These are phyloP conservation scores for Aspergillus affinis DNA, from an alignment of 495 filamentous ascomycete genomes.

Conservation along the genomic window DNA sequence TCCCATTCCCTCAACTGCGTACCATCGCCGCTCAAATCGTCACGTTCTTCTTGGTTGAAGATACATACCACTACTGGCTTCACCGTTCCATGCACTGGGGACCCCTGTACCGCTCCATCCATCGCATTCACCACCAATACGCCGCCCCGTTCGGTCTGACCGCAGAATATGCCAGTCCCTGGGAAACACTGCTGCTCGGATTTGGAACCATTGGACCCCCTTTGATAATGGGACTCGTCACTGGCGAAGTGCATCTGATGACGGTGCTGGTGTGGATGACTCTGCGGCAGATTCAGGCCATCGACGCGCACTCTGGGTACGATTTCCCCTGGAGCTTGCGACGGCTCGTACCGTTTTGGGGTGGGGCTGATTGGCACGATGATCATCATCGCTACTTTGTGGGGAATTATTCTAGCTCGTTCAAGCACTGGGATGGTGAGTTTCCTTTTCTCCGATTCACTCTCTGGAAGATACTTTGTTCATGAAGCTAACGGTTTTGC, in stretches of 20 bases:
- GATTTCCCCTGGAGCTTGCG: conserved; percentile 97
- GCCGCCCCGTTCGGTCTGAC: conserved; percentile 94
- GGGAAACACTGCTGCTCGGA: conserved; percentile 92
- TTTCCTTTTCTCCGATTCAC: neutral
- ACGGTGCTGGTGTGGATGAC: conserved; percentile 98
- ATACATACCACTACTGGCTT: conserved; percentile 97
- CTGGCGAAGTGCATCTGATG: conserved; percentile 82
- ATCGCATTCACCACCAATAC: conserved; percentile 99
- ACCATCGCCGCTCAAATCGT: conserved; percentile 88
- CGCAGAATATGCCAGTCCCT: conserved; percentile 95
- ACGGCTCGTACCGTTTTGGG: conserved; percentile 98
- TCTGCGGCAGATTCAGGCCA: conserved; percentile 90
- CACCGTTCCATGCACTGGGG: conserved; percentile 95
- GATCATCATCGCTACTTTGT: conserved; percentile 95
- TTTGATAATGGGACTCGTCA: conserved; percentile 80
- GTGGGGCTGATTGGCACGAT: conserved; percentile 94
- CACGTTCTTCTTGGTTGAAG: conserved; percentile 93
- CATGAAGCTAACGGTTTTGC: neutral
- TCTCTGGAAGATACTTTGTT: neutral
- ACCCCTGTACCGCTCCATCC: conserved; percentile 89
- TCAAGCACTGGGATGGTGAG: conserved; percentile 88
- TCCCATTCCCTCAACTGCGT: conserved; percentile 81
- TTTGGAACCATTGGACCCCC: conserved; percentile 81
- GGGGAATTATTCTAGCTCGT: conserved; percentile 95
- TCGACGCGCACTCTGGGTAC: conserved; percentile 95